phyloP scores from a whole-genome alignment of 768 basidiomycete species.

The Hericium alpestre region DNA sequence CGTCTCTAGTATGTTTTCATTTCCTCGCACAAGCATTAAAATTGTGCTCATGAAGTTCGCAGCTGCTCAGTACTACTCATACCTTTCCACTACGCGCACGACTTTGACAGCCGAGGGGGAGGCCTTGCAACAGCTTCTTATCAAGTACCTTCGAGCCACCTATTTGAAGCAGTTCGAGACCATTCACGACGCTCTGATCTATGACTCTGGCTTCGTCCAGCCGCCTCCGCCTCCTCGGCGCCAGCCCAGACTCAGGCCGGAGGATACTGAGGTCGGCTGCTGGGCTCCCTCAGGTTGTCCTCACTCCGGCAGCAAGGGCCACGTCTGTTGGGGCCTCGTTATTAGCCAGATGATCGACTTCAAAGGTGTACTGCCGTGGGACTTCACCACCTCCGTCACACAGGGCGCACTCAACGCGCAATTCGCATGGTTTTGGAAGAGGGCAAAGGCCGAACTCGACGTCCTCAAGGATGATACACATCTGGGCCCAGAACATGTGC shows the following conservation, averaged over 20 bases:
- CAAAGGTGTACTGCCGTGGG: not conserved
- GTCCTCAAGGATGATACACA: too few relatives aligned
- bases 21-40: not conserved
- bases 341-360: not conserved
- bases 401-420: not conserved
- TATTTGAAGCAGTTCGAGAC: not conserved
- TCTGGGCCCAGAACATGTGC: too few relatives aligned
- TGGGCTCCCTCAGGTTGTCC: not conserved
- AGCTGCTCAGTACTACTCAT: not conserved
- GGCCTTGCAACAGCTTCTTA: not conserved
- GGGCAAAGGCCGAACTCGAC: too few relatives aligned
- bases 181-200: not conserved
- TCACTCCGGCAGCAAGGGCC: not conserved
- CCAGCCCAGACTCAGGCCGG: not conserved
- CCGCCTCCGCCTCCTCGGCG: not conserved
- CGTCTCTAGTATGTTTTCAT: slow-evolving; percentile 1
- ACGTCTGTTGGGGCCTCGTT: not conserved
- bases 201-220: not conserved
- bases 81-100: not conserved
- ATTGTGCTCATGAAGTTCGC: not conserved
- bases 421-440: not conserved
- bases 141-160: not conserved
- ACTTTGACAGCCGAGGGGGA: not conserved
- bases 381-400: not conserved
- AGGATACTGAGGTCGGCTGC: not conserved